Base-by-base conservation (phyloP, 2,329 filamentous ascomycete species). In the Ophiostoma piceae region DNA sequence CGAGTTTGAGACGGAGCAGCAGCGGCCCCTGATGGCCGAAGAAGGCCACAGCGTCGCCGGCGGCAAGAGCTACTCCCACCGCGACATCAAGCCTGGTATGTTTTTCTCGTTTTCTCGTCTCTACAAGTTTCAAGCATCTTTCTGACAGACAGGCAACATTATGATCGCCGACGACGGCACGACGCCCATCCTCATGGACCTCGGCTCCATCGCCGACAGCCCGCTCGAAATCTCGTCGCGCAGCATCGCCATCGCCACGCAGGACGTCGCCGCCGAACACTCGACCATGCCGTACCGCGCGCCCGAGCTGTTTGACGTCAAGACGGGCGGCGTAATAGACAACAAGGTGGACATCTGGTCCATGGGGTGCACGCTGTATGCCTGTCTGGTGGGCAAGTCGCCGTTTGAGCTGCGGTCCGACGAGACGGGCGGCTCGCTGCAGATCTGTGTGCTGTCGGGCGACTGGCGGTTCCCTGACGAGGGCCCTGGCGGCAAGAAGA, bases 301-400 rank as follows among this genome's bases (percentile, higher is more conserved):
- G 1, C 95, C 95, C 0, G 95, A 99, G 80, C 88, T 99, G 72
- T 99, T 99, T 79, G 95, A 99, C 79, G 95, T 98, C 70, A 96
- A 96, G 81, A 97, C 93, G 2, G 94, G 92, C 73, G 89, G 90
- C 67, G 87, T 92, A 67, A 90, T 99, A 76, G 95, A 98, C 80
- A 96, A 94, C 14, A 97, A 97, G 78, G 92, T 97, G 57, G 95
- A 99, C 79, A 96, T 99, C 74, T 99, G 95, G 95, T 96, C 92
- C 19, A 82, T 99, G 29, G 95, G 95, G 68, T 98, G 95, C 83
- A 98, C 95, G n/a, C 84, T 99, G 64, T 99, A 96, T 80, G 95
- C 95, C 51, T 98, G 95, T 77, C 85, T 99, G 11, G 92, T 98
- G 37, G 95, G 95, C 74, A 98, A 99, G 80, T 96, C 92, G 16